A percentile compares a stretch with the other conserved stretches of the same genome.
Evolutionary conservation across 2,329 filamentous ascomycete species (phyloP).

Genomic region (Fusarium hainanense): DNA sequence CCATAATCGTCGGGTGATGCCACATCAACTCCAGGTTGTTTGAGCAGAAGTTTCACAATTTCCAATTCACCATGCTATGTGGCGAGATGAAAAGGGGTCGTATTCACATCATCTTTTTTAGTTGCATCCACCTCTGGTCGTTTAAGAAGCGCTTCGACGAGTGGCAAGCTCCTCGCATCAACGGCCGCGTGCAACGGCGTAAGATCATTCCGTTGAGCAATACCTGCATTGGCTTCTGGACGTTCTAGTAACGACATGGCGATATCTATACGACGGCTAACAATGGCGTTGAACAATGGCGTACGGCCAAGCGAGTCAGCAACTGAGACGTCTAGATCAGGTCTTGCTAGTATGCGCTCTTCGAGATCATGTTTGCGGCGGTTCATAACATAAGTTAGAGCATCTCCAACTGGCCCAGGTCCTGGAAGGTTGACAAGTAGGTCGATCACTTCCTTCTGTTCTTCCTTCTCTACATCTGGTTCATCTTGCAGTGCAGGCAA

Average conservation of each 20-base stretch:
- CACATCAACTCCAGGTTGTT: background rate
- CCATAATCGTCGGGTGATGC: background rate
- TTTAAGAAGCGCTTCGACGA: conserved; percentile 1
- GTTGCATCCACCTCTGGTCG: conserved; percentile 1
- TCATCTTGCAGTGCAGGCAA: conserved; percentile 7
- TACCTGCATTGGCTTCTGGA: background rate
- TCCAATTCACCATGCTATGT: background rate
- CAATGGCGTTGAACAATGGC: background rate
- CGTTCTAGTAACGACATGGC: background rate
- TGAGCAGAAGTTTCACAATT: conserved; percentile 4
- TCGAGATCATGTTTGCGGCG: background rate
- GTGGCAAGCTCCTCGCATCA: background rate
- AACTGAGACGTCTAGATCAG: conserved; percentile 6
- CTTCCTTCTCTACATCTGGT: background rate
- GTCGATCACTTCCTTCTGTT: background rate
- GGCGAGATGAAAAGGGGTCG: background rate
- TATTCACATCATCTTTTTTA: background rate
- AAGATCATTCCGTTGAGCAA: background rate
- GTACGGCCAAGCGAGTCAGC: background rate
- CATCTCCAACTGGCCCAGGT: background rate
- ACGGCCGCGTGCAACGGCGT: conserved; percentile 2
- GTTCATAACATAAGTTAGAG: conserved; percentile 1
- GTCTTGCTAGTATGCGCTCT: conserved; percentile 7
- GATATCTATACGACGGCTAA: background rate
- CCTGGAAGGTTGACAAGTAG: conserved; percentile 10